Base-by-base conservation (phyloP, 2,329 filamentous ascomycete species). In the Tolypocladium inflatum region DNA sequence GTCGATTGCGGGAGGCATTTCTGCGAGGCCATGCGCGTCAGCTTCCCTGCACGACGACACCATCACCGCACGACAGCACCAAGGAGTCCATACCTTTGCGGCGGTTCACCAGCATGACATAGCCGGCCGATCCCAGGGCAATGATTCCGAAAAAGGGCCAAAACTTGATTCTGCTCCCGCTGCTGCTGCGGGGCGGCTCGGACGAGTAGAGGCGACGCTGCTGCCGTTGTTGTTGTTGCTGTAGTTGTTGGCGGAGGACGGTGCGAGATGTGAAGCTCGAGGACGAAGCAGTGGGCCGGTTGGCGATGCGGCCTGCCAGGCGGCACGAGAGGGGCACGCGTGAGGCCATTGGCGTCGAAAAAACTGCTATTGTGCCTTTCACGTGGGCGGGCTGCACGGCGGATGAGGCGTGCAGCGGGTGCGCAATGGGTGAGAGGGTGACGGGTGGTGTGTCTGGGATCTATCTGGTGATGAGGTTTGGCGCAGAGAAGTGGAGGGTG, bases 141-240 rank as follows among this genome's bases (percentile, higher is more conserved):
- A 82, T 76, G 62, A 84, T 71, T 55, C 72, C 68, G 52, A 80
- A n/a, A 62, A 84, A 83, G 2, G 81, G 81, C 80, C 80, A 83
- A 68, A 84, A 83, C 70, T 82, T 83, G 73, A 83, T 67, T 51
- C 64, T 68, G 56, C 66, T 71, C 50, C 67, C 64, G 30, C 71
- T 69, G 42, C 68, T 66, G 13, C 66, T 59, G 21, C 68, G 69
- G 41, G 73, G 74, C 11, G 73, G 73, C 45, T 74, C 66, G 17
- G 75, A 73, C 56, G 76, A 78, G 62, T 78, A 85, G 71, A 64
- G 58, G 55, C 72, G 69, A 55, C 62, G 63, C 30, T 37, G 30
- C 30, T 35, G 48, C 11, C 30, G 19, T 52, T 50, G 45, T 8
- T 8, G 23, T 17, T 30, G n/a, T 6, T 6, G 26, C 4, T 21